These are phyloP conservation scores for Trypethelium eluteriae DNA, from an alignment of 495 filamentous ascomycete genomes.

Conservation along the genomic window DNA sequence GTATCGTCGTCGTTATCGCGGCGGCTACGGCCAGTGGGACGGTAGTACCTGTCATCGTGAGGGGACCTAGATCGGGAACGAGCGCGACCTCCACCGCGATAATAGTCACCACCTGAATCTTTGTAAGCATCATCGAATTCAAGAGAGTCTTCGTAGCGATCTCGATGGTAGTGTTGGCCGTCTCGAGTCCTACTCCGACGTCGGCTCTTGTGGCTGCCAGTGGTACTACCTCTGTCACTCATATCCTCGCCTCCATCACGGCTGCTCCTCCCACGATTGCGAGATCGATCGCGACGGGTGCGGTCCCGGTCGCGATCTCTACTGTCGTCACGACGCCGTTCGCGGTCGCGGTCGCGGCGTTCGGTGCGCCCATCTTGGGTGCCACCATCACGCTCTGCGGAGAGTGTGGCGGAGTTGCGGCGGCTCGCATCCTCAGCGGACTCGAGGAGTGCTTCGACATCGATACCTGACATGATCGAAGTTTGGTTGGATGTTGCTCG, in stretches of 20 bases:
- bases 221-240: slow-evolving; percentile 75
- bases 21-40: slow-evolving; percentile 56
- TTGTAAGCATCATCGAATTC: slow-evolving; percentile 41
- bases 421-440: slow-evolving; percentile 51
- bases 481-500: slow-evolving; percentile 10
- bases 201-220: slow-evolving; percentile 76
- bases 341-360: slow-evolving; percentile 46
- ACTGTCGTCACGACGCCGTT: slow-evolving; percentile 54
- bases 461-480: slow-evolving; percentile 71
- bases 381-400: slow-evolving; percentile 11
- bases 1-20: slow-evolving; percentile 34
- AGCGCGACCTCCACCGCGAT: slow-evolving; percentile 55
- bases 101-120: slow-evolving; percentile 33
- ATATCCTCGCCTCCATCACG: slow-evolving; percentile 46
- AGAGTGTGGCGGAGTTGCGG: neutral
- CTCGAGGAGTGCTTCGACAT: slow-evolving; percentile 90
- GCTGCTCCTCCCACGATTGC: slow-evolving; percentile 57
- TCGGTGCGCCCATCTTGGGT: slow-evolving; percentile 28
- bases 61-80: slow-evolving; percentile 72
- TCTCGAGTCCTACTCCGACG: slow-evolving; percentile 75
- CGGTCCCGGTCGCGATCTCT: slow-evolving; percentile 60
- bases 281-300: slow-evolving; percentile 37
- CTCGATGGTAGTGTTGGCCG: slow-evolving; percentile 70
- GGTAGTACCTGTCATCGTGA: slow-evolving; percentile 65
- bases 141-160: slow-evolving; percentile 49